Base-by-base conservation (phyloP, 2,329 filamentous ascomycete species). In the Pseudocercospora macadamiae region DNA sequence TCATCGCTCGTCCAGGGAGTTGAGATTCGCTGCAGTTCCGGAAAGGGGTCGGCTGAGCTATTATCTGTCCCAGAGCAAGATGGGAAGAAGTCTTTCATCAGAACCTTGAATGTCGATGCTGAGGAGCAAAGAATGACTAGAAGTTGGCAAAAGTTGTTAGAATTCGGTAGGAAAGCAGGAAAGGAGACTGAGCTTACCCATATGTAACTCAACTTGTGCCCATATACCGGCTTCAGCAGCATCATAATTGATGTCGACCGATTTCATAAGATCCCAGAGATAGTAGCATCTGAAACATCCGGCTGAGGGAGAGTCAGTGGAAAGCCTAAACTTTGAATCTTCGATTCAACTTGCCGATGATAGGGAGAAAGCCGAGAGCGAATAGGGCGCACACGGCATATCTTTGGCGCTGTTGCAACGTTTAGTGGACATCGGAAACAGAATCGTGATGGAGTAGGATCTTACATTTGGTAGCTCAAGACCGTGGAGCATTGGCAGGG, bases 81-180 rank as follows among this genome's bases (percentile, higher is more conserved):
- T 2, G 59, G 59, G 23, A 36, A 62, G 49, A 55, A 25, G 18
- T 49, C 56, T 54, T 55, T 58, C 23, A 60, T 37, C 3, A 63
- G 48, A 25, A 61, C 59, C 34, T 58, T 62, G 57, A 62, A 60
- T 1, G 62, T 60, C 10, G 57, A 55, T 8, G 57, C 62, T 2
- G 62, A 60, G 32, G 56, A 42, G 51, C 59, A 62, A n/a, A 64
- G 32, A 10, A 64, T 62, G 12, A 57, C 59, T 21, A 57, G 51
- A 25, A 12, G 9, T 21, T n/a, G 34, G n/a, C 4, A 16, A 16
- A 10, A 19, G 6, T 6, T 32, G 12, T 32, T 12, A 32, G 28
- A 6, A 32, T 32, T 6, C 28, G 6, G 28, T 21, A 47, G 21
- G 42, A 7, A 45, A n/a, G 1, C n/a, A 3, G 21, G 14, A 45